Evolutionary conservation across 305 asterid genomes (phyloP), one percentile per base, ranked within the genome.

Genomic region (Rubia peregrina): DNA sequence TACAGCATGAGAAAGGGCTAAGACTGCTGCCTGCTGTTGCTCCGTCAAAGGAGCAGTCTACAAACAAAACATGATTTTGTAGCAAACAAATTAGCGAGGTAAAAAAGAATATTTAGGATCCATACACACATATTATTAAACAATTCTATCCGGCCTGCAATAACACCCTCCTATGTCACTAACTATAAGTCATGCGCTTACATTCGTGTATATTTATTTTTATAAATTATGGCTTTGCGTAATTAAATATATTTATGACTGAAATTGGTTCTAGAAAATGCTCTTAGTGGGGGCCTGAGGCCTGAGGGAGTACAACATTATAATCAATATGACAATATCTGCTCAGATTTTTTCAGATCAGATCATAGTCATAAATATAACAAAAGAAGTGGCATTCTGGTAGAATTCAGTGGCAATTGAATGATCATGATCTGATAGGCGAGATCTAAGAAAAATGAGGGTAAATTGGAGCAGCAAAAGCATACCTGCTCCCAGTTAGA

Each of bases 1-100:
- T 81, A 91, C 98, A 66, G 91, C 97, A 83, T 94, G 98, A 71
- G 97, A 90, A 46, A 94, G 96, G 4, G 94, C 95, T 75, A 82
- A 86, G 70, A 94, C 78, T 66, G 99, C 96, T 30, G 92, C 90
- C 78, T 85, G 95, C 62, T 91, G 97, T 78, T 91, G 95, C 82
- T 91, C 97, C 46, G 98, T 89, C 92, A 94, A 81, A 26, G 96
- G 98, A 74, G 98, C 88, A 82, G 83, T 91, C 99, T 94, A 73
- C 60, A 76, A 69, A 72, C 65, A 72, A 64, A 30, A 55, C 51
- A 6, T 61, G 19, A 56, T 56, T 1, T 4, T 21, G 9, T n/a
- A 55, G 22, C 10, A 55, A 55, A n/a, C 61, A n/a, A n/a, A 56
- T 56, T 56, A n/a, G 13, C 10, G 14, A 46, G 14, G 14, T 9